phyloP scores from a whole-genome alignment of 164 flowering plant species.

The Annona squamosa region DNA sequence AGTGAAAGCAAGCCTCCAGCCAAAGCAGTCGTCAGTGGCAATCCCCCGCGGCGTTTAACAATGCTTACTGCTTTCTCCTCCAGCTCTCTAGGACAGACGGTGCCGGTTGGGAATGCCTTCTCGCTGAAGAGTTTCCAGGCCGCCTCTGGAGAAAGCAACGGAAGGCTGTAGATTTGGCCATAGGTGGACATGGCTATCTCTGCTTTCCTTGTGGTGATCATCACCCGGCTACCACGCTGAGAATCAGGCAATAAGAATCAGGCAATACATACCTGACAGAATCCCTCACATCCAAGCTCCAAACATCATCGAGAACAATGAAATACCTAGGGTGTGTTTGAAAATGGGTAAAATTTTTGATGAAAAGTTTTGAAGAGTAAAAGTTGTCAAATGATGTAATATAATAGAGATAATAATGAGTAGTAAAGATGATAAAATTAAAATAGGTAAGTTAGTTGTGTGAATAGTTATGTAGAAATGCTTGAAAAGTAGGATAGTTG shows the following conservation, averaged over 20 bases:
- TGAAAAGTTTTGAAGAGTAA: no score
- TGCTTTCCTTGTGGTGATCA: slow-evolving; percentile 32
- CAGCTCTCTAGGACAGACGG: neutral
- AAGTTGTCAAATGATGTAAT: no score
- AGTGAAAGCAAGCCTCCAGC: neutral
- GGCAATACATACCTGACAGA: slow-evolving; percentile 30
- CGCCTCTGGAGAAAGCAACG: neutral
- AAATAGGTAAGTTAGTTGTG: no score
- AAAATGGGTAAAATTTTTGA: no score
- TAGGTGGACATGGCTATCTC: slow-evolving; percentile 13
- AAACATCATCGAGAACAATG: slow-evolving; percentile 47
- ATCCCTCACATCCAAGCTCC: slow-evolving; percentile 35
- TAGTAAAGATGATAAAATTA: no score
- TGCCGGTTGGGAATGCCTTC: neutral
- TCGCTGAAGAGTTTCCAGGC: neutral
- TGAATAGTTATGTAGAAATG: no score
- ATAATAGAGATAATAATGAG: no score
- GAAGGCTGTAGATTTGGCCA: neutral
- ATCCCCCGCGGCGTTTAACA: neutral
- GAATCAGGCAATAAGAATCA: slow-evolving; percentile 28
- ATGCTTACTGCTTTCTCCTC: neutral
- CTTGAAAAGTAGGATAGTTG: no score
- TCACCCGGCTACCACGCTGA: slow-evolving; percentile 24
- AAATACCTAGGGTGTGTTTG: no score
- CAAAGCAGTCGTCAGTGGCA: neutral